phyloP scores from a whole-genome alignment of 805 yeast genomes.

The Cyberlindnera xylosilytica region DNA sequence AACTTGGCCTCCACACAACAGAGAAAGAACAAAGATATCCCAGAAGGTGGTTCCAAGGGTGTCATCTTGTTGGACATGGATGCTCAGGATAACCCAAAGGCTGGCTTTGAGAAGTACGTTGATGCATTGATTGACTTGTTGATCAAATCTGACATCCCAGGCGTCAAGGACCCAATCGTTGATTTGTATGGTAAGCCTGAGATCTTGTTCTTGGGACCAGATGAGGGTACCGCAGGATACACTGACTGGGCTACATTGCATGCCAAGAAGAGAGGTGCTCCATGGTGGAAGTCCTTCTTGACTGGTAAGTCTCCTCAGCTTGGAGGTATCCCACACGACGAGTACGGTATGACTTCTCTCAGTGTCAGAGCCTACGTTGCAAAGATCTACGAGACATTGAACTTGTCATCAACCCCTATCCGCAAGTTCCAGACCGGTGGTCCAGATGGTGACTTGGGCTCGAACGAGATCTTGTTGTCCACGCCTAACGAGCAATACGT shows the following conservation, averaged over 20 bases:
- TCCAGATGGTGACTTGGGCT: conserved; percentile 97
- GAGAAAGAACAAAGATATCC: conserved; percentile 94
- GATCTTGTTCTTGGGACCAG: conserved; percentile 97
- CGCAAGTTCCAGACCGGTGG: conserved; percentile 96
- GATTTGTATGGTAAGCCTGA: conserved; percentile 83
- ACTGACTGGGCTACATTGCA: conserved; percentile 98
- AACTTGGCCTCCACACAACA: conserved; percentile 95
- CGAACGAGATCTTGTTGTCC: conserved; percentile 89
- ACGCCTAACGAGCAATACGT: conserved; percentile 73
- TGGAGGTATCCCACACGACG: conserved; percentile 99
- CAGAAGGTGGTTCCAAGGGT: conserved; percentile 99
- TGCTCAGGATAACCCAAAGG: conserved; percentile 75
- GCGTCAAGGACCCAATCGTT: conserved; percentile 49
- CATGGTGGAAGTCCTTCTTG: conserved; percentile 98
- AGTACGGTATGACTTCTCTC: conserved; percentile 94
- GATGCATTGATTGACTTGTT: conserved; percentile 83
- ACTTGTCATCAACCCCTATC: conserved; percentile 54
- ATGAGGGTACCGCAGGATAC: conserved; percentile 94
- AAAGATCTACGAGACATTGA: conserved; percentile 77
- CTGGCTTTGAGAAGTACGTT: conserved; percentile 88
- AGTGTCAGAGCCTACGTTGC: conserved; percentile 91
- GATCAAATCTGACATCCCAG: conserved; percentile 62
- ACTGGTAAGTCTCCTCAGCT: conserved; percentile 90
- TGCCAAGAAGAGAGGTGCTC: conserved; percentile 88
- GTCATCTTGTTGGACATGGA: conserved; percentile 74